phyloP scores from a whole-genome alignment of 768 basidiomycete genomes.

The Chalciporus piperatus region DNA sequence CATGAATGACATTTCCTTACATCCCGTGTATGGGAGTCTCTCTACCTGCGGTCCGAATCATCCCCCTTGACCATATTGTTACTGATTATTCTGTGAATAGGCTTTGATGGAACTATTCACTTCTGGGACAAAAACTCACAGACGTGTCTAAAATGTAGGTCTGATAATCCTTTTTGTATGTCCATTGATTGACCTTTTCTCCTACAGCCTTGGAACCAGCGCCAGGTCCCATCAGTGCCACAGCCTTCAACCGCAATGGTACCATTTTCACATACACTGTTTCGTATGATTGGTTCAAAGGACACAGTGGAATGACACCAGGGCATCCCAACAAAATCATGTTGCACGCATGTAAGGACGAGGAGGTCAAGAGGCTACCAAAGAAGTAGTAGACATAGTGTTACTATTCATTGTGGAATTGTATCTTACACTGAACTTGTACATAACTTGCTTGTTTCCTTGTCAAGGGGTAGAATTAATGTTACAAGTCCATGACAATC shows the following conservation, averaged over 20 bases:
- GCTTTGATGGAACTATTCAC: slow-evolving; percentile 86
- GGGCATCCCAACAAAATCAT: slow-evolving; percentile 73
- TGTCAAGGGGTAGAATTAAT: no score
- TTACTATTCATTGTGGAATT: no score
- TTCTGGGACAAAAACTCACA: slow-evolving; percentile 95
- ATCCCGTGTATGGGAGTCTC: slow-evolving; percentile 81
- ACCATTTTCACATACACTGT: slow-evolving; percentile 89
- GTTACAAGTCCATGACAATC: no score
- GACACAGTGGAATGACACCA: slow-evolving; percentile 79
- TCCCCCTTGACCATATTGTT: slow-evolving; percentile 22
- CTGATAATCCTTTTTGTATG: background rate
- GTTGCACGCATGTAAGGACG: slow-evolving; percentile 83
- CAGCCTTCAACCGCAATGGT: slow-evolving; percentile 84
- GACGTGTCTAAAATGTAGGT: slow-evolving; percentile 81
- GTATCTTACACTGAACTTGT: no score
- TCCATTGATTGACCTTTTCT: background rate
- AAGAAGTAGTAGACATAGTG: slow-evolving; percentile 24
- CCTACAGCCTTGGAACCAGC: slow-evolving; percentile 67
- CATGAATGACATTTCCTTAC: slow-evolving; percentile 85
- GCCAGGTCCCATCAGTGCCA: slow-evolving; percentile 75
- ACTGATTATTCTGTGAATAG: slow-evolving; percentile 33
- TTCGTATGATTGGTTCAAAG: slow-evolving; percentile 94
- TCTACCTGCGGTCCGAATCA: slow-evolving; percentile 63
- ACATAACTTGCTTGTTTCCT: no score
- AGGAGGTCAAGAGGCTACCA: slow-evolving; percentile 74